These are phyloP conservation scores for Entomortierella beljakovae DNA, from an alignment of 192 early-diverging fungal genomes.

Conservation along the genomic window DNA sequence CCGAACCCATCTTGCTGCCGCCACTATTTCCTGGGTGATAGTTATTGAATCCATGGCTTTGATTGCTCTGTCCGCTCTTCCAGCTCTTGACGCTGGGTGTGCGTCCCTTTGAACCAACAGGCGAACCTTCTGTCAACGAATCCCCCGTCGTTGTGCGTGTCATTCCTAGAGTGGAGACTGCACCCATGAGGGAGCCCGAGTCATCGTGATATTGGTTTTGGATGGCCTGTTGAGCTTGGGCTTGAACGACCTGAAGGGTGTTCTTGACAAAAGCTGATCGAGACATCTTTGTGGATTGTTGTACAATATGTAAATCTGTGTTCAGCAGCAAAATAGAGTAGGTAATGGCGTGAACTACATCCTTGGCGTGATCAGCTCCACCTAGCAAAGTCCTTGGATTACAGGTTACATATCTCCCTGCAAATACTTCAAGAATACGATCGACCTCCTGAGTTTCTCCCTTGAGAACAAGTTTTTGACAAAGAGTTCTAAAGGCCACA, in stretches of 20 bases:
- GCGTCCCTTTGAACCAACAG: conserved; percentile 7
- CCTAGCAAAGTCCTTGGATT: conserved; percentile 73
- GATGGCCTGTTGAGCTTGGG: conserved; percentile 3
- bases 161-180: conserved; percentile 3
- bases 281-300: conserved; percentile 78
- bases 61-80: conserved; percentile 51
- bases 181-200: not conserved
- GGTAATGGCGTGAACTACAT: conserved; percentile 87
- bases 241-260: conserved; percentile 63
- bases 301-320: conserved; percentile 94
- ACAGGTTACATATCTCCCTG: conserved; percentile 85
- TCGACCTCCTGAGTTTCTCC: conserved; percentile 96
- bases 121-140: not conserved
- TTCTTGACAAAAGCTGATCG: conserved; percentile 78
- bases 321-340: conserved; percentile 92
- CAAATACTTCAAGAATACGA: conserved; percentile 87
- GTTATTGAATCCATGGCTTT: conserved; percentile 7
- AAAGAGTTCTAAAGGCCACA: conserved; percentile 81
- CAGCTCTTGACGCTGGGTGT: conserved; percentile 57
- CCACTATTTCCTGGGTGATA: not conserved
- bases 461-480: conserved; percentile 81
- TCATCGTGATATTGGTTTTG: no score
- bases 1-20: conserved; percentile 30
- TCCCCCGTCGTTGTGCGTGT: conserved; percentile 20
- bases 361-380: conserved; percentile 56